Conservation (phyloP, 164 flowering plant species). For the Santalum album region DNA sequence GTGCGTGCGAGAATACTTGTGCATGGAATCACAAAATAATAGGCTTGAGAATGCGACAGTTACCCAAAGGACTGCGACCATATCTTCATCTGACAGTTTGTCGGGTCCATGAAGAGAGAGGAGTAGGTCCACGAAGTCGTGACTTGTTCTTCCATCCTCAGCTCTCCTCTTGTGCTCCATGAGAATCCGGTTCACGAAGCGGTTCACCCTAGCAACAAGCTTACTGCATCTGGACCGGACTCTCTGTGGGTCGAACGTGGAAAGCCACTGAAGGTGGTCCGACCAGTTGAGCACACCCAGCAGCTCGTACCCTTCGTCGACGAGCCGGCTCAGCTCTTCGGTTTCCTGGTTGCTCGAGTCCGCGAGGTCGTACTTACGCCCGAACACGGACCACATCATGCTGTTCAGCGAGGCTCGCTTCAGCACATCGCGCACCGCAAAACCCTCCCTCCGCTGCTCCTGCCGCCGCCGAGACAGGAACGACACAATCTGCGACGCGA, state of each 20-base stretch:
- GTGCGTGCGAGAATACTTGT: not conserved
- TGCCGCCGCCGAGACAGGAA: not conserved
- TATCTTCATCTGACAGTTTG: conserved; percentile 36
- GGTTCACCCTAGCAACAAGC: conserved; percentile 48
- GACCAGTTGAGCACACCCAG: conserved; percentile 36
- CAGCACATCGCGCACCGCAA: conserved; percentile 23
- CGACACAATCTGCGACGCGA: conserved; percentile 23
- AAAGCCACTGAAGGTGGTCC: conserved; percentile 33
- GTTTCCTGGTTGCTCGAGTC: conserved; percentile 1
- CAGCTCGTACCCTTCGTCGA: conserved; percentile 38
- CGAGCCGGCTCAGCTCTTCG: conserved; percentile 17
- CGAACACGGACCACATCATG: conserved; percentile 44
- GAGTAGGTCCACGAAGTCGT: conserved; percentile 54
- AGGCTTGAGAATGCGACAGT: conserved; percentile 2
- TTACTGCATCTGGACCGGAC: conserved; percentile 32
- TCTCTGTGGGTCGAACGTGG: conserved; percentile 21
- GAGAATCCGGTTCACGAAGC: conserved; percentile 34
- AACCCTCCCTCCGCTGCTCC: not conserved
- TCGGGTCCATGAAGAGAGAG: conserved; percentile 33
- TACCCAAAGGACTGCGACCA: conserved; percentile 84
- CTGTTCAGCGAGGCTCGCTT: conserved; percentile 32
- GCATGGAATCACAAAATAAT: too few relatives aligned
- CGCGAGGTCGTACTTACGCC: conserved; percentile 15
- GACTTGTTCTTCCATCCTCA: not conserved
- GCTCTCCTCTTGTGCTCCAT: conserved; percentile 34